Percentiles rank a stretch among this genome's conserved stretches.
These are phyloP conservation scores for Saccharomycopsis hybrid DNA, from an alignment of 1,139 yeast genomes.

Conservation along the genomic window DNA sequence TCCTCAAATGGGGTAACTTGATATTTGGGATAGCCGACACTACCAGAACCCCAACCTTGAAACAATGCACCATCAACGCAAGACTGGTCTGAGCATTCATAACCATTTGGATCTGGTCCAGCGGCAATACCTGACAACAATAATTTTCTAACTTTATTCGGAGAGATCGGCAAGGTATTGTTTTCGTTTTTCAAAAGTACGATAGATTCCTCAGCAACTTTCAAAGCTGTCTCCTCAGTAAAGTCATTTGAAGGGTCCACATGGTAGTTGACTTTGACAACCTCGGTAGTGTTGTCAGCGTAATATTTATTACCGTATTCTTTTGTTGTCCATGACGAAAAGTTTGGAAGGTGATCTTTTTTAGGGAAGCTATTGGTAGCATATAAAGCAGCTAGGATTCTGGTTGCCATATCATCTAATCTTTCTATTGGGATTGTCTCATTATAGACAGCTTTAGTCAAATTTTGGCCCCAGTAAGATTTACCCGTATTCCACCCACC, in stretches of 20 bases:
- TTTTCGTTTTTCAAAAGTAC: slow-evolving; percentile 48
- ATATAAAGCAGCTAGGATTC: slow-evolving; percentile 55
- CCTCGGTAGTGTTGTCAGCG: slow-evolving; percentile 46
- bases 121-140: slow-evolving; percentile 44
- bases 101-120: slow-evolving; percentile 41
- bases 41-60: slow-evolving; percentile 48
- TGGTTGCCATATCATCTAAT: slow-evolving; percentile 54
- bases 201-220: slow-evolving; percentile 51
- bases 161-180: slow-evolving; percentile 41
- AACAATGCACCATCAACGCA: slow-evolving; percentile 42
- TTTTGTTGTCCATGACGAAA: slow-evolving; percentile 53
- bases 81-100: slow-evolving; percentile 43
- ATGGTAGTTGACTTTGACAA: slow-evolving; percentile 48
- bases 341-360: slow-evolving; percentile 43
- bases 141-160: slow-evolving; percentile 37
- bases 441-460: slow-evolving; percentile 50
- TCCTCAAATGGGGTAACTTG: slow-evolving; percentile 44
- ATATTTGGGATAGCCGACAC: slow-evolving; percentile 45
- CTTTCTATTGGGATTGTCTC: slow-evolving; percentile 49
- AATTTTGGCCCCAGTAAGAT: slow-evolving; percentile 52
- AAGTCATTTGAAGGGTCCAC: slow-evolving; percentile 45
- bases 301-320: slow-evolving; percentile 47
- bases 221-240: slow-evolving; percentile 44
- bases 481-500: slow-evolving; percentile 49
- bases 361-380: slow-evolving; percentile 34